A percentile compares a stretch with the other conserved stretches of the same genome.
phyloP scores from a whole-genome alignment of 208 protist species.

The Leishmania amazonensis region DNA sequence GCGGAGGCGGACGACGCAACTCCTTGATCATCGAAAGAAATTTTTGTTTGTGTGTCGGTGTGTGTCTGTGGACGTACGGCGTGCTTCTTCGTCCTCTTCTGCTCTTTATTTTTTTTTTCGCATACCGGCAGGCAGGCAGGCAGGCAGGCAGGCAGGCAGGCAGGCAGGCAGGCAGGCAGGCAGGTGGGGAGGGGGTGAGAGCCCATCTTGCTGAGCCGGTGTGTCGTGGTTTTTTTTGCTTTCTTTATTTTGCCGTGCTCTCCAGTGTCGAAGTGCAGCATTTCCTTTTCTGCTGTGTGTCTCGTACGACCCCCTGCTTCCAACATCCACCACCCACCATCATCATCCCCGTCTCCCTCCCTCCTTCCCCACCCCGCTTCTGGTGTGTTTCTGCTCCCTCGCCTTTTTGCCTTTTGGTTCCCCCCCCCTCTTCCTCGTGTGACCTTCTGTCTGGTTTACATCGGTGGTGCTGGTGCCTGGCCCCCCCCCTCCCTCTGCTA shows the following conservation, averaged over 20 bases:
- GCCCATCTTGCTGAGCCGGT: too few relatives aligned
- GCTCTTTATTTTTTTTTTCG: neutral
- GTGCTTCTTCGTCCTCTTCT: neutral
- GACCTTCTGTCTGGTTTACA: too few relatives aligned
- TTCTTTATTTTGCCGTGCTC: neutral
- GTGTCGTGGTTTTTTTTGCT: constrained; percentile 6
- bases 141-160: too few relatives aligned
- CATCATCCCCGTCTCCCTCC: too few relatives aligned
- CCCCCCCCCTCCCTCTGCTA: neutral
- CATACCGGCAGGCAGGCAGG: too few relatives aligned
- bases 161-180: too few relatives aligned
- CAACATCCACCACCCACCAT: too few relatives aligned
- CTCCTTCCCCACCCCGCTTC: neutral
- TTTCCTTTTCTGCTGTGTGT: neutral
- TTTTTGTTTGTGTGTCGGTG: constrained; percentile 12
- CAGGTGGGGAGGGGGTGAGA: too few relatives aligned
- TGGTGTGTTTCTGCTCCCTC: neutral
- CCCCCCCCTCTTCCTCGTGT: neutral
- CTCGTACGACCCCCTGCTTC: neutral
- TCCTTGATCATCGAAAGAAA: neutral
- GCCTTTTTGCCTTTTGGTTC: neutral
- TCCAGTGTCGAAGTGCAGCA: too few relatives aligned
- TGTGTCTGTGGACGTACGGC: neutral
- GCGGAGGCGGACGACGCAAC: neutral
- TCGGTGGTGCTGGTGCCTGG: too few relatives aligned